Evolutionary conservation across 495 filamentous ascomycete species (phyloP).

Genomic region (Aspergillus affinis): DNA sequence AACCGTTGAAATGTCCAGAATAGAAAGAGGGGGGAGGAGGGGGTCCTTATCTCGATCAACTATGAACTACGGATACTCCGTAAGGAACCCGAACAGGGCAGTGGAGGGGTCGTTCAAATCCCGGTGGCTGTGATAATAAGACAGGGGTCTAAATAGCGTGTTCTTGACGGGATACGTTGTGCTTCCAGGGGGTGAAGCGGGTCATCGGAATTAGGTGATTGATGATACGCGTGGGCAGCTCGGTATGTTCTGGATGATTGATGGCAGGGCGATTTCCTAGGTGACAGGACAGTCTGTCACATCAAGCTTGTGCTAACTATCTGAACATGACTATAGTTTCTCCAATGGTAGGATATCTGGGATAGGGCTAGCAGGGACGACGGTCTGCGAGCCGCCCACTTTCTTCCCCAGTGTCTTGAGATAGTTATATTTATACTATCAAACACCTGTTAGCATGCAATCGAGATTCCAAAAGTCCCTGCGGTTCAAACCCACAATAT

Average conservation of each 20-base stretch:
- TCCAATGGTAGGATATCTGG: constrained; percentile 41
- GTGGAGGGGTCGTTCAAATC: not conserved
- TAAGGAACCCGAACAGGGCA: too few species aligned
- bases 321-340: not conserved
- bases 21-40: not conserved
- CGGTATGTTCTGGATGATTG: too few species aligned
- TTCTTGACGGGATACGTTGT: not conserved
- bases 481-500: constrained; percentile 41
- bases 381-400: constrained; percentile 12
- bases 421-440: constrained; percentile 23
- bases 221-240: not conserved
- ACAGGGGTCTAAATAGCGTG: not conserved
- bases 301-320: too few species aligned
- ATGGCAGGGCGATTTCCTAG: too few species aligned
- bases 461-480: not conserved
- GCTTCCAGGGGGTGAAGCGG: not conserved
- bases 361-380: constrained; percentile 25
- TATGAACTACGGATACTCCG: too few species aligned
- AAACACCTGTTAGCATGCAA: not conserved
- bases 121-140: not conserved
- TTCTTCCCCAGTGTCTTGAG: constrained; percentile 15
- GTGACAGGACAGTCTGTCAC: too few species aligned
- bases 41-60: too few species aligned
- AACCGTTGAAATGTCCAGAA: not conserved
- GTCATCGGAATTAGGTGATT: not conserved